Evolutionary conservation across 306 rosid genomes (phyloP), one percentile per base, ranked within the genome.

Genomic region (Acmispon strigosus): DNA sequence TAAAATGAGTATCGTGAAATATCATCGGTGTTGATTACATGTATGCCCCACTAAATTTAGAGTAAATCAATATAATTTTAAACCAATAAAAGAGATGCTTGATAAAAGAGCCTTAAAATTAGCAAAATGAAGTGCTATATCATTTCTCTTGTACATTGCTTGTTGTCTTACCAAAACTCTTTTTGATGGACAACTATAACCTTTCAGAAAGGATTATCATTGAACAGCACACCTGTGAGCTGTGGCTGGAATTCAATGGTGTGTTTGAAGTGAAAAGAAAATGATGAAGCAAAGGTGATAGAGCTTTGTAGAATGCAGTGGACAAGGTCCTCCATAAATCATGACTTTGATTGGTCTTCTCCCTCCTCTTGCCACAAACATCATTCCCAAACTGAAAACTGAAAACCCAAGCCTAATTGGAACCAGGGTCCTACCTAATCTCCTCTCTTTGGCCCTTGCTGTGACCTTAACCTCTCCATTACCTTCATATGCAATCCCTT

Each of bases 401-500:
- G 75, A 70, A 14, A 70, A 15, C 36, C 66, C 74, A 52, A 72
- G 65, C 59, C n/a, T n/a, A n/a, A 69, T 73, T 11, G 73, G 24
- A 20, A 75, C 81, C 24, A 72, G 20, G 62, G 8, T 85, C 51
- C 42, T 84, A 4, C 90, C 97, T 19, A 83, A 82, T 77, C 78
- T 90, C 9, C 80, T 93, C 34, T 81, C 98, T 69, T 50, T 93
- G 19, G 87, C 90, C 29, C 77, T 93, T 77, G 69, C 92, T 5
- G 63, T 68, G 36, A 81, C 96, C 56, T 76, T 93, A 36, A 77
- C 75, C 60, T 83, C 94, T n/a, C 96, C 96, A 1, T 72, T 84
- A 20, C 82, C 94, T 44, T 85, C 80, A 44, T 15, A 76, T 41
- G 98, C 98, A 19, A 86, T 93, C 74, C 98, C 98, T 74, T 85